Percentiles rank a stretch among this genome's conserved stretches.
Evolutionary conservation across 2,329 filamentous ascomycete species (phyloP).

Genomic region (Alternaria rosae): DNA sequence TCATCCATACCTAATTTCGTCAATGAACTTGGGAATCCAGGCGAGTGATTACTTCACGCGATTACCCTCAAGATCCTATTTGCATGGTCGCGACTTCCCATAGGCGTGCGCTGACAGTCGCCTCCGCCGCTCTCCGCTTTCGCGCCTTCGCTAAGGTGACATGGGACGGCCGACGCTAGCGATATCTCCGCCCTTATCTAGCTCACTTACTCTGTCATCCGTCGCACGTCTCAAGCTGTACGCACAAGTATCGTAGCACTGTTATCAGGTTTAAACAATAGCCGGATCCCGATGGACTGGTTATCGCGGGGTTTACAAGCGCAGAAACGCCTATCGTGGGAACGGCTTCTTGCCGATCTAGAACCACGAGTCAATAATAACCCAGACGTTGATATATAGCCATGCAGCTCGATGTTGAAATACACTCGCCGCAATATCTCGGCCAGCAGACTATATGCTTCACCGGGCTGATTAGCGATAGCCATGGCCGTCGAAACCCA

Average conservation of each 20-base stretch:
- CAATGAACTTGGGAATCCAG: background rate
- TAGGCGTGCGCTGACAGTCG: background rate
- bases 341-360: background rate
- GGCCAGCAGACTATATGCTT: background rate
- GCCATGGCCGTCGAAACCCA: background rate
- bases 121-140: background rate
- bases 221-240: background rate
- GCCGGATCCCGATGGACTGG: background rate
- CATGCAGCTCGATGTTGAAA: background rate
- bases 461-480: background rate
- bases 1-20: background rate
- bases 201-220: background rate
- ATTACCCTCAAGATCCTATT: background rate
- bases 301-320: background rate
- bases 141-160: slow-evolving; percentile 3
- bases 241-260: background rate
- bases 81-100: background rate
- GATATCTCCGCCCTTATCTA: slow-evolving; percentile 7
- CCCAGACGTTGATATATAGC: background rate
- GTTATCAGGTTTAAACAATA: background rate
- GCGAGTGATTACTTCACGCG: background rate
- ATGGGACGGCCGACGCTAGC: slow-evolving; percentile 12
- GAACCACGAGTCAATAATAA: slow-evolving; percentile 4
- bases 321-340: slow-evolving; percentile 7
- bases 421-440: too few relatives aligned